Conservation (phyloP, 2,329 filamentous ascomycete genomes). For the Didymella sp. region DNA sequence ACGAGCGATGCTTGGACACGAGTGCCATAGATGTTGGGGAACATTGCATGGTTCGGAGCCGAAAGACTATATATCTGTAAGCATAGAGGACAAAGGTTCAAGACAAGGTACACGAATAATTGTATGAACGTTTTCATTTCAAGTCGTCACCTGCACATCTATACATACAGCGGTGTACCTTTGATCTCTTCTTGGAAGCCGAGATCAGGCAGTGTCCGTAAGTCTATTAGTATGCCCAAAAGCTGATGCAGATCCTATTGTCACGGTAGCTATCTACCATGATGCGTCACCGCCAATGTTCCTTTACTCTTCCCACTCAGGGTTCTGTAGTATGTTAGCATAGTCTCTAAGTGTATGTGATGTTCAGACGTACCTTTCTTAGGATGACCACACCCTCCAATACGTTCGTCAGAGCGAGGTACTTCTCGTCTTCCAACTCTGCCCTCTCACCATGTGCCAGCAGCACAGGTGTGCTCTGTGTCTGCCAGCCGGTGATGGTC, state of each 20-base stretch:
- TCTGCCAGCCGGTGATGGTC: conserved; percentile 99
- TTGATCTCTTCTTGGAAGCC: conserved; percentile 3
- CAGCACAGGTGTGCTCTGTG: conserved; percentile 96
- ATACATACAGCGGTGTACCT: conserved; percentile 38
- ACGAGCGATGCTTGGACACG: neutral
- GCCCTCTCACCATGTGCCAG: conserved; percentile 94
- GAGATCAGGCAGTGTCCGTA: conserved; percentile 27
- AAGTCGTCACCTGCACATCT: conserved; percentile 34
- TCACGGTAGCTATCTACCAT: conserved; percentile 12
- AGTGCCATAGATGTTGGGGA: no score
- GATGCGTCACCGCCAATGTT: neutral
- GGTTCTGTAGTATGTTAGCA: conserved; percentile 48
- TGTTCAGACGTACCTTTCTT: conserved; percentile 75
- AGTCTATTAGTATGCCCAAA: conserved; percentile 41
- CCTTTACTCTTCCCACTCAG: conserved; percentile 54
- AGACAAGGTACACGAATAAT: no score
- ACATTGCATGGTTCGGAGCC: no score
- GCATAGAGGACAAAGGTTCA: no score
- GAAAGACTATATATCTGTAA: no score
- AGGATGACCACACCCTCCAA: conserved; percentile 95
- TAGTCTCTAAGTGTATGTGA: neutral
- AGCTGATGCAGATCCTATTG: conserved; percentile 24
- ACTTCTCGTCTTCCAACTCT: conserved; percentile 97
- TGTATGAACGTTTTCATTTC: conserved; percentile 38
- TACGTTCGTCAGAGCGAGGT: conserved; percentile 87